Percentiles rank a stretch among this genome's conserved stretches.
Evolutionary conservation across 495 filamentous ascomycete genomes (phyloP).

Genomic region (Podospora sp.): DNA sequence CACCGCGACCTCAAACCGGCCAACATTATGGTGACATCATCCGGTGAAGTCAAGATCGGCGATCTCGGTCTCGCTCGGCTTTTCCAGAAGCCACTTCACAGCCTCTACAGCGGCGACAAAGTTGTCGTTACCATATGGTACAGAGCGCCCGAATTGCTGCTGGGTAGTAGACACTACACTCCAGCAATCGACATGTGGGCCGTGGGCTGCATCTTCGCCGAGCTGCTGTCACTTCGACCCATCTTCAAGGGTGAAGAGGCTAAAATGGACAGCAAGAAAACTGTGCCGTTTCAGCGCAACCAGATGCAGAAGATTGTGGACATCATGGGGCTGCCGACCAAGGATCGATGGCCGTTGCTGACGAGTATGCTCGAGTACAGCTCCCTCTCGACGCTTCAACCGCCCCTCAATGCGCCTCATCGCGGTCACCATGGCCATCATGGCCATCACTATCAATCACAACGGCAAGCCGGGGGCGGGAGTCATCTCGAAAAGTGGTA

Average conservation of each 20-base stretch:
- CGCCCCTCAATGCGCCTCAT: slow-evolving; percentile 46
- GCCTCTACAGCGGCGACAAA: slow-evolving; percentile 92
- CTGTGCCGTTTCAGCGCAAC: slow-evolving; percentile 94
- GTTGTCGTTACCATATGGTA: slow-evolving; percentile 99
- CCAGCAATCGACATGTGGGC: slow-evolving; percentile 98
- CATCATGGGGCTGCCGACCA: slow-evolving; percentile 85
- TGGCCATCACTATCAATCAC: slow-evolving; percentile 55
- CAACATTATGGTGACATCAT: slow-evolving; percentile 96
- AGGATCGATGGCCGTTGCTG: slow-evolving; percentile 86
- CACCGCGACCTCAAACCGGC: slow-evolving; percentile 97
- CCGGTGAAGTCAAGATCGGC: slow-evolving; percentile 88
- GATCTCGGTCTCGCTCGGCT: slow-evolving; percentile 90
- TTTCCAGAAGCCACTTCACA: slow-evolving; percentile 90
- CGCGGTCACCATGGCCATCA: slow-evolving; percentile 46
- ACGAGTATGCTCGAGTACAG: slow-evolving; percentile 77
- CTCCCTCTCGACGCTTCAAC: slow-evolving; percentile 68
- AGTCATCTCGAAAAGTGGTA: slow-evolving; percentile 61
- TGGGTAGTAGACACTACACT: slow-evolving; percentile 91
- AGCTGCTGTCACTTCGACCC: slow-evolving; percentile 84
- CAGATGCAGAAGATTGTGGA: slow-evolving; percentile 99
- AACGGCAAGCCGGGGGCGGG: slow-evolving; percentile 21
- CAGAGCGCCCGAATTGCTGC: slow-evolving; percentile 88
- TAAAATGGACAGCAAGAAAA: slow-evolving; percentile 98
- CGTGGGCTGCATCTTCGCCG: slow-evolving; percentile 96
- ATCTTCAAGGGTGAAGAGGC: slow-evolving; percentile 99